phyloP scores from a whole-genome alignment of 2,329 filamentous ascomycete genomes.

The Aspergillus eucalypticola region DNA sequence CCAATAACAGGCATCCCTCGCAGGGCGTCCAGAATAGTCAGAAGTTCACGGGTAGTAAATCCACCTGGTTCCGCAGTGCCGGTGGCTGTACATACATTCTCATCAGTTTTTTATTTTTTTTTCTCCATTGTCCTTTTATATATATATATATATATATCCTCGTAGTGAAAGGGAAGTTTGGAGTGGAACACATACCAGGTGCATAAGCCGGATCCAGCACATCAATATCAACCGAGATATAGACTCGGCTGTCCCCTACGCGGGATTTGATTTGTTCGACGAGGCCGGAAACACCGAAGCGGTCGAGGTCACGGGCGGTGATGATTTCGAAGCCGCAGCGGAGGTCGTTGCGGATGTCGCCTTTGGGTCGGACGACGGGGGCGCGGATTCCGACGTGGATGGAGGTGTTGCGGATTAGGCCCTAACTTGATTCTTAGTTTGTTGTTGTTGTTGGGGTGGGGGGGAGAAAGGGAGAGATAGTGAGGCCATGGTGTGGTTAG shows the following conservation, averaged over 20 bases:
- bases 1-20: constrained; percentile 54
- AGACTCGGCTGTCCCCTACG: constrained; percentile 52
- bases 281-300: constrained; percentile 49
- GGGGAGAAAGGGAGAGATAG: no score
- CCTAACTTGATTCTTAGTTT: constrained; percentile 24
- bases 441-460: neutral
- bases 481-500: neutral
- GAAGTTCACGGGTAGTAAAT: constrained; percentile 56
- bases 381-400: constrained; percentile 60
- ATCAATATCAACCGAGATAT: constrained; percentile 60
- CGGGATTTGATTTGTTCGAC: constrained; percentile 51
- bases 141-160: no score
- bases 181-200: constrained; percentile 40
- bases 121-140: neutral
- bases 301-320: constrained; percentile 56
- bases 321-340: constrained; percentile 58
- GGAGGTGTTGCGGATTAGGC: constrained; percentile 55
- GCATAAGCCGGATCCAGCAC: constrained; percentile 59
- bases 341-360: constrained; percentile 54
- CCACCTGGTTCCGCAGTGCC: constrained; percentile 59
- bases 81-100: constrained; percentile 39
- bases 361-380: constrained; percentile 51
- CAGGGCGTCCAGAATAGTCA: constrained; percentile 56
- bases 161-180: neutral
- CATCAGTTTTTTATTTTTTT: no score